Conservation (phyloP, 306 rosid species). For the Quercus cerris region DNA sequence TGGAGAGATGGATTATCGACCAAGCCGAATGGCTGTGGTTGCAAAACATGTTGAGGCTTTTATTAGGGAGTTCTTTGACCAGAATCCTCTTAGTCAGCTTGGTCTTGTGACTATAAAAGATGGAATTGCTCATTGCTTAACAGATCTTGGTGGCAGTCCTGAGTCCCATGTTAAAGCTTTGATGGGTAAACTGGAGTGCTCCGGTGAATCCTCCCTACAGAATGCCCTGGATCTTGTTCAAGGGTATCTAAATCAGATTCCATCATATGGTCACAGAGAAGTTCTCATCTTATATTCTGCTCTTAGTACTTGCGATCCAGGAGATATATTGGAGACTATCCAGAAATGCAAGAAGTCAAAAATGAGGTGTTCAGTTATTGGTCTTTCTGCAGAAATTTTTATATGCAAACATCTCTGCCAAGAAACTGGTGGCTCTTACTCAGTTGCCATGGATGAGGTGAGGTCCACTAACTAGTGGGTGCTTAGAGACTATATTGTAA, state of each 20-base stretch:
- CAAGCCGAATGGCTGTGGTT: slow-evolving; percentile 84
- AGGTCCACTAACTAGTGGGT: slow-evolving; percentile 24
- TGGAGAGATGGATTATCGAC: slow-evolving; percentile 78
- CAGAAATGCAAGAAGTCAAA: slow-evolving; percentile 81
- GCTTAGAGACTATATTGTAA: neutral
- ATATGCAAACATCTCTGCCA: slow-evolving; percentile 91
- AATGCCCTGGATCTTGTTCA: slow-evolving; percentile 88
- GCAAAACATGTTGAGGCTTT: slow-evolving; percentile 79
- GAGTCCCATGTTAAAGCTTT: slow-evolving; percentile 85
- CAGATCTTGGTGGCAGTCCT: slow-evolving; percentile 97
- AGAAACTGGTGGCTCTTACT: slow-evolving; percentile 86
- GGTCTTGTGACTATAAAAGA: slow-evolving; percentile 83
- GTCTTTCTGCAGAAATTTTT: slow-evolving; percentile 92
- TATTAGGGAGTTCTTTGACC: slow-evolving; percentile 86
- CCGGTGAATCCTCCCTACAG: slow-evolving; percentile 91
- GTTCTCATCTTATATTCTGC: slow-evolving; percentile 82
- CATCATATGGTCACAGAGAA: slow-evolving; percentile 92
- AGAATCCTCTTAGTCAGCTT: slow-evolving; percentile 93
- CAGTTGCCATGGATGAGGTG: slow-evolving; percentile 89
- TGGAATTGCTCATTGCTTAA: slow-evolving; percentile 72
- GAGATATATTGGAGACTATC: slow-evolving; percentile 93
- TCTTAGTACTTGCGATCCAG: slow-evolving; percentile 96
- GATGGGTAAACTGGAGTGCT: slow-evolving; percentile 93
- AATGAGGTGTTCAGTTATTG: slow-evolving; percentile 95
- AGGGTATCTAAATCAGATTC: slow-evolving; percentile 75